A percentile compares a stretch with the other conserved stretches of the same genome.
phyloP scores from a whole-genome alignment of 2,329 filamentous ascomycete genomes.

The Geosmithia flava region DNA sequence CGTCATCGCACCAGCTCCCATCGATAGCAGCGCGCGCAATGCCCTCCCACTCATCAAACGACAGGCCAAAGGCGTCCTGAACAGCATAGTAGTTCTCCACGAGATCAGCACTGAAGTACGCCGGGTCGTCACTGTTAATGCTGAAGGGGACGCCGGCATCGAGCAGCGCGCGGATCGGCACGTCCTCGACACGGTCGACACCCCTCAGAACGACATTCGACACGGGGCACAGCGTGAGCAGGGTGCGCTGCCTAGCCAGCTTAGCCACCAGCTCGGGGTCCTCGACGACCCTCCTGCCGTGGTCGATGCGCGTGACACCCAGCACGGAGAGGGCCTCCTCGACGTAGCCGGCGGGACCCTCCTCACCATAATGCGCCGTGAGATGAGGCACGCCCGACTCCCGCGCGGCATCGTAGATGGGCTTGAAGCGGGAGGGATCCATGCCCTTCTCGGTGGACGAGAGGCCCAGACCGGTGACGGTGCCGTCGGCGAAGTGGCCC shows the following conservation, averaged over 20 bases:
- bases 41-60: slow-evolving; percentile 45
- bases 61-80: slow-evolving; percentile 53
- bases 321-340: slow-evolving; percentile 47
- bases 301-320: slow-evolving; percentile 55
- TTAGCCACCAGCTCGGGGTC: slow-evolving; percentile 42
- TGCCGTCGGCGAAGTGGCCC: slow-evolving; percentile 13
- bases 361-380: slow-evolving; percentile 37
- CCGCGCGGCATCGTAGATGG: slow-evolving; percentile 20
- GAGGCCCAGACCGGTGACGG: slow-evolving; percentile 32
- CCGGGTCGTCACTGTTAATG: slow-evolving; percentile 61
- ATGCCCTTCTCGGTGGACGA: slow-evolving; percentile 32
- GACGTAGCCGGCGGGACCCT: slow-evolving; percentile 38
- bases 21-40: slow-evolving; percentile 48
- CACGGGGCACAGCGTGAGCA: slow-evolving; percentile 57
- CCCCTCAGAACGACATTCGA: slow-evolving; percentile 8
- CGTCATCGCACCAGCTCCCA: slow-evolving; percentile 53
- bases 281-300: slow-evolving; percentile 53
- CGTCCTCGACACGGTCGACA: slow-evolving; percentile 26
- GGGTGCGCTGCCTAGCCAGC: slow-evolving; percentile 38
- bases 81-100: slow-evolving; percentile 59
- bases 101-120: slow-evolving; percentile 59
- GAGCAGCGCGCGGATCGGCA: slow-evolving; percentile 40
- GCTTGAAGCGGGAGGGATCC: slow-evolving; percentile 30
- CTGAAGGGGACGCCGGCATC: slow-evolving; percentile 51
- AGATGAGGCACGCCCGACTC: slow-evolving; percentile 23